Base-by-base conservation (phyloP, 768 basidiomycete genomes). In the Lanmaoa rubissima region DNA sequence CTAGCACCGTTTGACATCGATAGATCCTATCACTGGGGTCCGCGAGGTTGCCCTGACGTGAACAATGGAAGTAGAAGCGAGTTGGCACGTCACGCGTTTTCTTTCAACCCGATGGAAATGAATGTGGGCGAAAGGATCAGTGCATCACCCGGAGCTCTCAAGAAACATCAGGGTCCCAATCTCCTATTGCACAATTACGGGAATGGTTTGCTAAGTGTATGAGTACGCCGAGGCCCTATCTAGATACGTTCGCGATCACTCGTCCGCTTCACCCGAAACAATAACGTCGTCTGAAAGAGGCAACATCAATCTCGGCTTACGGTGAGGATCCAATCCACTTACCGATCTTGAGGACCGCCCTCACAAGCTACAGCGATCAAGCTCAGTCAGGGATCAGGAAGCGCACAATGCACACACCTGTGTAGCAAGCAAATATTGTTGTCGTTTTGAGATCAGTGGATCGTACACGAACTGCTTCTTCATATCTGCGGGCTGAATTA, bases 381-480 rank as follows among this genome's bases (percentile, higher is more conserved):
- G 17, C n/a, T 61, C 26, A 64, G 53, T 39, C 21, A 32, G 19
- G 31, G 36, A n/a, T 24, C 9, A 38, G 51, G 42, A 67, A 1
- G 1, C 16, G 4, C 11, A 52, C 10, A n/a, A 4, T 10, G 10
- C 3, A 59, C 81, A 47, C 57, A 91, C 87, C 82, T 95, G 94
- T 21, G 95, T 98, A n/a, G 97, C 97, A 41, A 99, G 79, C 56
- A 99, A 76, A 75, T 94, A 97, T 69, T 98, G 96, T 69, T 98
- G 95, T 67, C 96, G 79, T 76, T 98, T 99, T 41, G 94, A 94
- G 73, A 98, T 97, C 61, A 98, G 76, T 31, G 97, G 96, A 68
- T 99, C 97, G 64, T 95, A 94, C 42, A 98, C 95, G 65, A 94
- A 92, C 70, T 98, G 96, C 68, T 87, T 82, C 79, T 90, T 96